A percentile compares a stretch with the other conserved stretches of the same genome.
These are phyloP conservation scores for Aspergillus chevalieri DNA, from an alignment of 2,329 filamentous ascomycete species.

Conservation along the genomic window DNA sequence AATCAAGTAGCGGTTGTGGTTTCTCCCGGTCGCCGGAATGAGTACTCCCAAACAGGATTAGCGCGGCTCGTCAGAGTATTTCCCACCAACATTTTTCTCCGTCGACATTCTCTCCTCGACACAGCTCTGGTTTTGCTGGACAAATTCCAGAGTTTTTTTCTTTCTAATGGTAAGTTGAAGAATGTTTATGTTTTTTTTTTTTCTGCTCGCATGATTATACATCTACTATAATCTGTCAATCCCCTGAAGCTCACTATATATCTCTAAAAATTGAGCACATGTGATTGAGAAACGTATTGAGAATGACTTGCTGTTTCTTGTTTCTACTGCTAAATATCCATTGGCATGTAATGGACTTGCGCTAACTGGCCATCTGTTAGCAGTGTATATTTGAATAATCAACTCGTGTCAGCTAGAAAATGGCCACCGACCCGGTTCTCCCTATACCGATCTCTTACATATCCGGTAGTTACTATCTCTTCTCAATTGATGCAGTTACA, in stretches of 20 bases:
- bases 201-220: conserved; percentile 55
- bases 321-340: conserved; percentile 4
- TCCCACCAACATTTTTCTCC: conserved; percentile 13
- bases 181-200: not conserved
- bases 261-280: conserved; percentile 30
- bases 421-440: conserved; percentile 38
- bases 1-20: not conserved
- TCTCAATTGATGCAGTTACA: conserved; percentile 74
- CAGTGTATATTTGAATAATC: conserved; percentile 13
- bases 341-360: conserved; percentile 6
- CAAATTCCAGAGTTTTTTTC: conserved; percentile 16
- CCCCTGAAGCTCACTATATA: conserved; percentile 57
- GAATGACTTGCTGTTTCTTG: conserved; percentile 23
- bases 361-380: conserved; percentile 19
- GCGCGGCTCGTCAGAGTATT: conserved; percentile 6
- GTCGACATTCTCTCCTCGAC: conserved; percentile 4
- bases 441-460: conserved; percentile 76
- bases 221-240: conserved; percentile 71
- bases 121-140: conserved; percentile 23
- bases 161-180: conserved; percentile 26
- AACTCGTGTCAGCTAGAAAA: conserved; percentile 13
- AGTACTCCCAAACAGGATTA: conserved; percentile 8
- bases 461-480: conserved; percentile 76
- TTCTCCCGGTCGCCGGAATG: not conserved
- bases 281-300: conserved; percentile 42